Evolutionary conservation across 2,329 filamentous ascomycete species (phyloP), one percentile per base, ranked within the genome.

Genomic region (Fusarium armeniacum): DNA sequence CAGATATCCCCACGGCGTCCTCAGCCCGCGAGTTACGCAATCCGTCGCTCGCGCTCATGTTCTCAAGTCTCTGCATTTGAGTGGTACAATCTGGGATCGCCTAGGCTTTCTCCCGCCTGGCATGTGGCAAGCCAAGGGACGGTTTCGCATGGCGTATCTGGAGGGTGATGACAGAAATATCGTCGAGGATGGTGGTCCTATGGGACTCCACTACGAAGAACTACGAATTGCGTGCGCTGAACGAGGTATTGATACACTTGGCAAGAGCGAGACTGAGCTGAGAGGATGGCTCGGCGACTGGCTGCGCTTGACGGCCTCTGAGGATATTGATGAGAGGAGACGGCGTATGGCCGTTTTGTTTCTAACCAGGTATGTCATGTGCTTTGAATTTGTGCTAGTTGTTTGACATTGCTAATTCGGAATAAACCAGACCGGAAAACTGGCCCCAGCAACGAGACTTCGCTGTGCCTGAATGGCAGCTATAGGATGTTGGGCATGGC

Each of bases 111-210:
- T 81, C 55, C 83, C 87, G 10, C 81, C 81, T 2, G 76, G 78
- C 6, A 77, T 91, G 72, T 83, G 93, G 78, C 78, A 82, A 59
- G 78, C 82, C 54, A 84, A 84, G 67, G 81, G 93, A 43, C 72
- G 74, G 52, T 80, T 81, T 71, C 83, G 86, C 67, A 80, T 93
- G 71, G 80, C 84, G 41, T 93, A 92, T 75, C 77, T 98, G 66
- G 84, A 85, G 46, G 80, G 84, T 38, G 94, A 98, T 80, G 93
- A 97, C 79, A 79, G 75, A 67, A 81, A 95, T 77, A 85, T 98
- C 49, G 74, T 84, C 20, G 81, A 83, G 38, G 86, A 87, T 47
- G 92, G 91, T 2, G 91, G 90, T 0, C 75, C 76, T 11, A 74
- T 74, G 55, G 85, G 80, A 24, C 81, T 97, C 72, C 85, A 85